phyloP scores from a whole-genome alignment of 176 grass and related monocot genomes.

The Canna indica region DNA sequence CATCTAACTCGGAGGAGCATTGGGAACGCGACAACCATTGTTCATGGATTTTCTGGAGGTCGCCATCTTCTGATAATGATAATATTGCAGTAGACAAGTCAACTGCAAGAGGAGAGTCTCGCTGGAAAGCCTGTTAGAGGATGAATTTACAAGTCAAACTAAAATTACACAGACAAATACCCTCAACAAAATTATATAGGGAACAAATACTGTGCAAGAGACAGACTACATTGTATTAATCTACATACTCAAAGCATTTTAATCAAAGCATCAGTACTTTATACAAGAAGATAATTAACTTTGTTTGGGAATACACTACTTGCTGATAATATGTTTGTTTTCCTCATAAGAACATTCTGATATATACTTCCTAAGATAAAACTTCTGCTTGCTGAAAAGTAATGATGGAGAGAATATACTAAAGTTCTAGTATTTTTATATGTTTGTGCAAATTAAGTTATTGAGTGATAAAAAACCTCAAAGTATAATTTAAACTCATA shows the following conservation, averaged over 20 bases:
- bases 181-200: background rate
- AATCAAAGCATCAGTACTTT: too few species aligned
- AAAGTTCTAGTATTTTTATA: too few species aligned
- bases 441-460: too few species aligned
- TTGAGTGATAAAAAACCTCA: background rate
- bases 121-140: constrained; percentile 12
- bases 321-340: background rate
- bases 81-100: constrained; percentile 16
- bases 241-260: too few species aligned
- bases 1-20: background rate
- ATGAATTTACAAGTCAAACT: background rate
- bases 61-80: background rate
- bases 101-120: constrained; percentile 14
- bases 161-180: background rate
- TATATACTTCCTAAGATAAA: background rate
- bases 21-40: background rate
- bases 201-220: background rate
- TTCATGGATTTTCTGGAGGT: constrained; percentile 14
- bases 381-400: too few species aligned
- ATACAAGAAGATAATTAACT: too few species aligned
- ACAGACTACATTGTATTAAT: background rate
- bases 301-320: background rate
- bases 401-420: too few species aligned
- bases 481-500: background rate
- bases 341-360: background rate